These are phyloP conservation scores for Psophocarpus tetragonolobus DNA, from an alignment of 306 rosid genomes.

Conservation along the genomic window DNA sequence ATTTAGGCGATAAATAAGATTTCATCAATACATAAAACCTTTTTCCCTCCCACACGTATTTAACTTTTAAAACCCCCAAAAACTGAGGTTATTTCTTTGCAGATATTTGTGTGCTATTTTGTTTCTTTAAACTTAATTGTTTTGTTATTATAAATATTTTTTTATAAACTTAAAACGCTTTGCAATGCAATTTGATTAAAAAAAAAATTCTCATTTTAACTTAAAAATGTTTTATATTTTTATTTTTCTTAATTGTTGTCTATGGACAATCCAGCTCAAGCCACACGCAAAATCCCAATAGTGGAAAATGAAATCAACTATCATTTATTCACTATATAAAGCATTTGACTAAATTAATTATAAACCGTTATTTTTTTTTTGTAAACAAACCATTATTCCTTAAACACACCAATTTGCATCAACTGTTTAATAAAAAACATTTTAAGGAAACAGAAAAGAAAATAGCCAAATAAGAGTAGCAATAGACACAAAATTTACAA, in stretches of 20 bases:
- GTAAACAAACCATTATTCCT: background rate
- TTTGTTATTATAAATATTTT: background rate
- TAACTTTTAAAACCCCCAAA: no score
- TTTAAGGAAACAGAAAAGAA: background rate
- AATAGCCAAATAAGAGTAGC: background rate
- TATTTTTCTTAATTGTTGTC: background rate
- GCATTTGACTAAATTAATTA: background rate
- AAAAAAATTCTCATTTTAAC: background rate
- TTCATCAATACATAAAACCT: no score
- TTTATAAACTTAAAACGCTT: background rate
- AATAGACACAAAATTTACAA: no score
- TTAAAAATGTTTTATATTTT: background rate
- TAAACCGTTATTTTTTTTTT: background rate
- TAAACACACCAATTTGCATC: background rate
- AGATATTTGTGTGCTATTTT: no score
- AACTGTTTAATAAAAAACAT: background rate
- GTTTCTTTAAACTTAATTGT: no score
- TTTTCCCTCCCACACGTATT: no score
- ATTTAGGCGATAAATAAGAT: no score
- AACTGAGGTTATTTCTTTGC: no score
- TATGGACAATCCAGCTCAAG: background rate
- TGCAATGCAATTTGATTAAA: background rate
- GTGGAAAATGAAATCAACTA: background rate
- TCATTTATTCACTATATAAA: background rate
- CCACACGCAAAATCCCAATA: background rate